These are phyloP conservation scores for Rhizophagus prolifer DNA, from an alignment of 192 early-diverging fungal species.

Conservation along the genomic window DNA sequence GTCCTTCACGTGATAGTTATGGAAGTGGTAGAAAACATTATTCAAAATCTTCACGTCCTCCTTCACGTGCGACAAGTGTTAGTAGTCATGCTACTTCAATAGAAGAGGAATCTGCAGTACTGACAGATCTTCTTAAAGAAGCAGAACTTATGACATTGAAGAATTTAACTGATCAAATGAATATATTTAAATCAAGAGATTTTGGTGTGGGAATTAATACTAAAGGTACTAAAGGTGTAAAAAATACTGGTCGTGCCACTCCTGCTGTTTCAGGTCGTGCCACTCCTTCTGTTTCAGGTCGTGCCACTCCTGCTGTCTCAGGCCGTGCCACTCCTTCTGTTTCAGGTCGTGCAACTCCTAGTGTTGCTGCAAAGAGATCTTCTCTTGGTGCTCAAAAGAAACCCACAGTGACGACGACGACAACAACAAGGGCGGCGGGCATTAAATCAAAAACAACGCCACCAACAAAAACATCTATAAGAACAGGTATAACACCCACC, in stretches of 20 bases:
- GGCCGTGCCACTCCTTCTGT: not conserved
- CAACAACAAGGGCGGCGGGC: not conserved
- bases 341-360: not conserved
- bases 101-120: slow-evolving; percentile 28
- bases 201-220: not conserved
- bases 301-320: not conserved
- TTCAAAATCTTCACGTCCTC: not conserved
- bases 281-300: not conserved
- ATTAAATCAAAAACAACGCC: too few species aligned
- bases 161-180: slow-evolving; percentile 22
- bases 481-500: not conserved
- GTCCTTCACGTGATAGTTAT: slow-evolving; percentile 8
- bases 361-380: not conserved
- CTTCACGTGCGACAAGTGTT: slow-evolving; percentile 25
- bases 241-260: not conserved
- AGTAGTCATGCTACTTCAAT: slow-evolving; percentile 30
- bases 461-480: not conserved
- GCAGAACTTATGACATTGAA: slow-evolving; percentile 1
- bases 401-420: not conserved
- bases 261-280: not conserved
- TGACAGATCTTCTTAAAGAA: slow-evolving; percentile 17
- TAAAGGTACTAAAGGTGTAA: not conserved
- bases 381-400: not conserved
- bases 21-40: not conserved
- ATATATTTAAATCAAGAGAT: slow-evolving; percentile 12